A percentile compares a stretch with the other conserved stretches of the same genome.
phyloP scores from a whole-genome alignment of 306 rosid species.

The apple (Malus domestica) region DNA sequence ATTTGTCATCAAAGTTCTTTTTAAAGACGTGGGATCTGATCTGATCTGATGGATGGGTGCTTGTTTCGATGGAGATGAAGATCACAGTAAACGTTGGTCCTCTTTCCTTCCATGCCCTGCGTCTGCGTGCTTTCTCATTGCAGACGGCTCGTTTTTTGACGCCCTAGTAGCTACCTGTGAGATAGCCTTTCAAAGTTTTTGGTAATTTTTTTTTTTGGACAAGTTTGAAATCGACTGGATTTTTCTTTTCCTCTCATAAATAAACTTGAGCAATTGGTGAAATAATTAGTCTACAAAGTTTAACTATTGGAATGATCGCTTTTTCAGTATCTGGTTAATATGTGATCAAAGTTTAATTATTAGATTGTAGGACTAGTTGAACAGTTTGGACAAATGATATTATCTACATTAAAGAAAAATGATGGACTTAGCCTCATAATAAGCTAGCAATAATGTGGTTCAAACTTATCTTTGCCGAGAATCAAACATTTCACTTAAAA shows the following conservation, averaged over 20 bases:
- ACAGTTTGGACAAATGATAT: too few relatives aligned
- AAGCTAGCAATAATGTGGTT: fast-evolving
- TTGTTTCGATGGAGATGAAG: slow-evolving; percentile 2
- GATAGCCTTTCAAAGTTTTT: background rate
- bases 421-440: fast-evolving
- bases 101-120: background rate
- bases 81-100: background rate
- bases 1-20: too few relatives aligned
- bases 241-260: too few relatives aligned
- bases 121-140: background rate
- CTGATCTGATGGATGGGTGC: background rate
- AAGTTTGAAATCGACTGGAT: too few relatives aligned
- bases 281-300: too few relatives aligned
- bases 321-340: too few relatives aligned
- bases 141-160: background rate
- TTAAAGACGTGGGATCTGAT: background rate
- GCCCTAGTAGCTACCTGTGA: background rate
- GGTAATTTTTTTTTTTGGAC: too few relatives aligned
- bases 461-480: fast-evolving
- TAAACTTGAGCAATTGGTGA: background rate
- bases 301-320: too few relatives aligned
- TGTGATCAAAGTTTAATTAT: too few relatives aligned
- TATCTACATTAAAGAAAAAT: fast-evolving
- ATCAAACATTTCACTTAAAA: too few relatives aligned
- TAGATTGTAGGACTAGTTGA: too few relatives aligned